A percentile compares a stretch with the other conserved stretches of the same genome.
phyloP scores from a whole-genome alignment of 139 green algal species.

The Chlamydomonas sp. region DNA sequence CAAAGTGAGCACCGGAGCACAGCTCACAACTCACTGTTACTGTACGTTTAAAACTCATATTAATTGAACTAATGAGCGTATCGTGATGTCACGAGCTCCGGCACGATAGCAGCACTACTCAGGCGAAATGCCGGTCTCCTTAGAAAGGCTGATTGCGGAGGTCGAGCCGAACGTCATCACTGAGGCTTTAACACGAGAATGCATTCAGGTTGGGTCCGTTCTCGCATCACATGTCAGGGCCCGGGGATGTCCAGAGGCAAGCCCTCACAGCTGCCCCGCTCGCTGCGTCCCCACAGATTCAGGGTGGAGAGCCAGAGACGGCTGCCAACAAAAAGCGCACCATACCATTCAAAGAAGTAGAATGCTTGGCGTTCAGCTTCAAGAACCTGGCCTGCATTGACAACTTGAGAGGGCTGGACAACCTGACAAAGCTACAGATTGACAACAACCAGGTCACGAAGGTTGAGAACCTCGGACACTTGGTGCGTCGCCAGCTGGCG shows the following conservation, averaged over 20 bases:
- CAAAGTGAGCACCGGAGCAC: no score
- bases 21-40: no score
- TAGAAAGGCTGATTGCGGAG: conserved; percentile 70
- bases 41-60: no score
- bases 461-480: conserved; percentile 81
- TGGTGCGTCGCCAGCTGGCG: conserved; percentile 53
- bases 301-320: conserved; percentile 55
- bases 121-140: conserved; percentile 54
- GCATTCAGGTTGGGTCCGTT: conserved; percentile 63
- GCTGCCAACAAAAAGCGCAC: conserved; percentile 71
- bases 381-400: conserved; percentile 71
- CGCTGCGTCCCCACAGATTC: conserved; percentile 36
- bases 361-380: conserved; percentile 80
- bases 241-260: no score
- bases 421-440: conserved; percentile 84
- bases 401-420: conserved; percentile 76
- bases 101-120: not conserved
- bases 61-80: no score
- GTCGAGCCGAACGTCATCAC: conserved; percentile 74
- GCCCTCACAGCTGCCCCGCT: no score
- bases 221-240: no score
- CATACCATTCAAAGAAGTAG: conserved; percentile 69
- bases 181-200: conserved; percentile 65
- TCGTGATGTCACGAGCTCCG: no score
- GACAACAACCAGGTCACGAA: conserved; percentile 87